Conservation (phyloP, 2,329 filamentous ascomycete genomes). For the Neonectria magnoliae region DNA sequence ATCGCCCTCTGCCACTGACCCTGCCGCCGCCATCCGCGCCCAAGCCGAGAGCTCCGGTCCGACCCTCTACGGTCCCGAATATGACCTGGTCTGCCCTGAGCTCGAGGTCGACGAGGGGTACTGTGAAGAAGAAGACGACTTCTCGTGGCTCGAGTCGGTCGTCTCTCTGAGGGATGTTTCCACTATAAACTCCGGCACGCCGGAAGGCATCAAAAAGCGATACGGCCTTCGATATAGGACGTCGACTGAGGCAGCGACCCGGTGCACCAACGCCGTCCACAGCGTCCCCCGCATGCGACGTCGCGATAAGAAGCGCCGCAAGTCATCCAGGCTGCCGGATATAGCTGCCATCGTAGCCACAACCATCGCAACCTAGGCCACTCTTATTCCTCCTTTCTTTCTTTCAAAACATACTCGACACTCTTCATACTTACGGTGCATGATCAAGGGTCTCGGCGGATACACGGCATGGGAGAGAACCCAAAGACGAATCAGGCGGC, state of each 20-base stretch:
- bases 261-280: slow-evolving; percentile 38
- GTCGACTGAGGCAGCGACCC: slow-evolving; percentile 38
- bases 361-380: slow-evolving; percentile 3
- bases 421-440: slow-evolving; percentile 19
- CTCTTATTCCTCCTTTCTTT: background rate
- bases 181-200: slow-evolving; percentile 11
- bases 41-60: background rate
- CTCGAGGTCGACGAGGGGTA: slow-evolving; percentile 45
- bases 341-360: slow-evolving; percentile 12
- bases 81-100: slow-evolving; percentile 2
- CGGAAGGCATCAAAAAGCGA: slow-evolving; percentile 34
- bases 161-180: slow-evolving; percentile 15
- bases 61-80: slow-evolving; percentile 14
- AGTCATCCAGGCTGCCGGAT: slow-evolving; percentile 17
- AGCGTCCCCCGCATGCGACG: slow-evolving; percentile 40
- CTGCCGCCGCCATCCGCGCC: slow-evolving; percentile 6
- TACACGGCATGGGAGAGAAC: slow-evolving; percentile 12
- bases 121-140: slow-evolving; percentile 40
- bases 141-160: slow-evolving; percentile 39
- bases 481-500: slow-evolving; percentile 26
- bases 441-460: slow-evolving; percentile 15
- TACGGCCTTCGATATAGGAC: slow-evolving; percentile 38
- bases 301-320: slow-evolving; percentile 38
- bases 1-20: slow-evolving; percentile 18
- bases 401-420: background rate